phyloP scores from a whole-genome alignment of 352 stramenopile genomes.

The Saprolegnia diclina region DNA sequence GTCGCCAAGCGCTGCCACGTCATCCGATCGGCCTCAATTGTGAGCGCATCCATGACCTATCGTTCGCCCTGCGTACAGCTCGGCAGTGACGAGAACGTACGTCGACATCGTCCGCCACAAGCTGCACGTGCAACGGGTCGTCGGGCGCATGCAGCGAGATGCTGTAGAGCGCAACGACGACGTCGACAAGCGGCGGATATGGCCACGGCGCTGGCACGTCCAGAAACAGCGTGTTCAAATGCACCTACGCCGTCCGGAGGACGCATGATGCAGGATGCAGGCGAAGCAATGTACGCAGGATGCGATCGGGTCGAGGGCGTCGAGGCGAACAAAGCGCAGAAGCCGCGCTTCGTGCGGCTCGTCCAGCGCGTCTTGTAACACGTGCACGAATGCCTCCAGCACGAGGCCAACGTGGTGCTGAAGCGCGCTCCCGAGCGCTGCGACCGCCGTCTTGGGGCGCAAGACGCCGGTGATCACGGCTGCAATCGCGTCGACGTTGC shows the following conservation, averaged over 20 bases:
- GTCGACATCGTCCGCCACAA: no score
- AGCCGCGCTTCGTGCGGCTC: no score
- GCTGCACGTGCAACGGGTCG: not conserved
- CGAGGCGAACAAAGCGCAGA: no score
- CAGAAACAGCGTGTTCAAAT: no score
- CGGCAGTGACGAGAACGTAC: no score
- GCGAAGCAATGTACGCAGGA: no score
- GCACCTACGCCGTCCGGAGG: no score
- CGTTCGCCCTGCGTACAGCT: no score
- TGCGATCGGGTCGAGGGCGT: no score
- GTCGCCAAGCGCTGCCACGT: not conserved
- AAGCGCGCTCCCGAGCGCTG: not conserved
- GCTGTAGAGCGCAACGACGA: constrained; percentile 5
- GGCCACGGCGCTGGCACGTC: not conserved
- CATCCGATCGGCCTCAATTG: not conserved
- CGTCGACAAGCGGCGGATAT: not conserved
- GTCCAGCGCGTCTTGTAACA: no score
- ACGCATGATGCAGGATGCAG: no score
- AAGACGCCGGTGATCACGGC: constrained; percentile 3
- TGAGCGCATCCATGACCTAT: no score
- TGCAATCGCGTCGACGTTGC: not conserved
- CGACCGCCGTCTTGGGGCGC: not conserved
- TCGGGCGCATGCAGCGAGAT: not conserved
- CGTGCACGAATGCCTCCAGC: not conserved
- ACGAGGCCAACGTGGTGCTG: not conserved